Evolutionary conservation across 202 grass and related monocot genomes (phyloP), one percentile per base, ranked within the genome.

Genomic region (Carex arenaria): DNA sequence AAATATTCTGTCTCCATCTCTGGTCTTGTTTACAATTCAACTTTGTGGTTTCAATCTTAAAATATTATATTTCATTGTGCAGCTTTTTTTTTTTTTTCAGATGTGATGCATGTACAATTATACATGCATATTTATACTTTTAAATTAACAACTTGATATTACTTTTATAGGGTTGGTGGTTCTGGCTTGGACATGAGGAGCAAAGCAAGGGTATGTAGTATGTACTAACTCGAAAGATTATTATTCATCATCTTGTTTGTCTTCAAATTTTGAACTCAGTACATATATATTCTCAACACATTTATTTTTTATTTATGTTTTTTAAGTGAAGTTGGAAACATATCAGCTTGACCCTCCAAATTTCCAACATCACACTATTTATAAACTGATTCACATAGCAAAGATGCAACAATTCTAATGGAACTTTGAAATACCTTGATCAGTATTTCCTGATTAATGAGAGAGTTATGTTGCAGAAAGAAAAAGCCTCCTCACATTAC

Each of bases 171-270:
- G 94, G 20, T 97, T 81, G 94, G 94, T 88, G 94, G 94, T 76
- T 88, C 92, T 5, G 94, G 94, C 23, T 88, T 80, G 72, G 94
- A 97, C 82, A 60, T 97, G 72, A 91, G 94, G 84, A 97, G 94
- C 90, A 97, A 97, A 94, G 94, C 92, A 87, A 94, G 94, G 89
- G 94, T 97, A 64, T 20, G 79, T 89, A 18, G 9, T 18, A 64
- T 20, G 79, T 89, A 18, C 7, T 18, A 40, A 40, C 38, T 56
- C 12, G 4, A 15, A 75, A 12, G 54, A 26, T 22, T 40, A 40
- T 40, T 23, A 30, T 31, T 75, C 17, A 52, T 28, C 15, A 22
- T 36, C 6, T 61, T 60, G 51, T 12, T 15, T 36, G 13, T n/a
- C 53, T 15, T 69, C 5, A 67, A 75, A 53, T 34, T 34, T 82